These are phyloP conservation scores for Mortierella sp. DNA, from an alignment of 371 early-diverging fungal genomes.

Conservation along the genomic window DNA sequence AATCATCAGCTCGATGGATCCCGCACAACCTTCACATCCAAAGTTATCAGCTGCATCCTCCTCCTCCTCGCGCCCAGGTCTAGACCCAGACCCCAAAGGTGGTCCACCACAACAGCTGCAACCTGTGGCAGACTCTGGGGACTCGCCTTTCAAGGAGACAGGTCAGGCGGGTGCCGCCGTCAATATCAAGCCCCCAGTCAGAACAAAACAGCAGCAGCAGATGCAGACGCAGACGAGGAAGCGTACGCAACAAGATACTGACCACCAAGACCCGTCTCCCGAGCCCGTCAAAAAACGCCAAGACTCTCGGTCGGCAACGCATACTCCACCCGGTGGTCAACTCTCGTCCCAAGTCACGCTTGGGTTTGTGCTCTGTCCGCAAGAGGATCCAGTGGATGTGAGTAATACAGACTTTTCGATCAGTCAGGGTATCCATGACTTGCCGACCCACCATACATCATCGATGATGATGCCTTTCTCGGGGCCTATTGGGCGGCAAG, in stretches of 20 bases:
- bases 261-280: background rate
- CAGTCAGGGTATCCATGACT: slow-evolving; percentile 16
- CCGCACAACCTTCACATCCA: background rate
- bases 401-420: slow-evolving; percentile 15
- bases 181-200: background rate
- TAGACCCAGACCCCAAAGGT: background rate
- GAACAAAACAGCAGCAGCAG: background rate
- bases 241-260: background rate
- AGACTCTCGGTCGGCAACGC: background rate
- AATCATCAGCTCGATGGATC: background rate
- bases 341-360: background rate
- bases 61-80: background rate
- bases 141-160: background rate
- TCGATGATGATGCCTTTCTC: background rate
- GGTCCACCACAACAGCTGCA: background rate
- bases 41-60: background rate
- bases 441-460: background rate
- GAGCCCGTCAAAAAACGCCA: background rate
- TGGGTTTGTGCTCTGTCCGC: slow-evolving; percentile 18
- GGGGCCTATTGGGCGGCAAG: background rate
- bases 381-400: background rate
- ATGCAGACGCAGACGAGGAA: background rate
- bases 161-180: background rate
- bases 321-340: background rate
- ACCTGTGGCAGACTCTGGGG: background rate